Evolutionary conservation across 2,329 filamentous ascomycete genomes (phyloP).

Genomic region (Thelonectria olida): DNA sequence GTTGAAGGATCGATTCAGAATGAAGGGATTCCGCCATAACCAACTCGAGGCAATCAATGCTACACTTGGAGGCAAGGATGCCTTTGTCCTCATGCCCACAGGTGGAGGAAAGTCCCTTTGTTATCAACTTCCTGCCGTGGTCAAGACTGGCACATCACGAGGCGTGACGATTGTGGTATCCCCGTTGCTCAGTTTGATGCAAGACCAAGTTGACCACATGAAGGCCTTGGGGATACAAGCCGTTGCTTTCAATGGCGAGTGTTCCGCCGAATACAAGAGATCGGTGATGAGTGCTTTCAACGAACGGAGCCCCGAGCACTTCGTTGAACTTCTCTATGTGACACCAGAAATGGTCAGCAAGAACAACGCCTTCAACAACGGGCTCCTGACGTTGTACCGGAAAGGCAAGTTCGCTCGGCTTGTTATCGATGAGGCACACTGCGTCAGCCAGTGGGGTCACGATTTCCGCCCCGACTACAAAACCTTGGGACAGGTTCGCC

Average conservation of each 20-base stretch:
- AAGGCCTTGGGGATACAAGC: conserved; percentile 80
- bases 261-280: conserved; percentile 67
- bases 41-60: conserved; percentile 97
- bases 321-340: conserved; percentile 89
- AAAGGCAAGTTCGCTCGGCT: conserved; percentile 83
- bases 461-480: conserved; percentile 98
- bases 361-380: conserved; percentile 73
- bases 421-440: conserved; percentile 99
- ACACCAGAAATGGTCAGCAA: conserved; percentile 97
- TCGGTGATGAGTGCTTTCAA: conserved; percentile 73
- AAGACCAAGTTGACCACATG: conserved; percentile 92
- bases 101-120: conserved; percentile 97
- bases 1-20: conserved; percentile 84
- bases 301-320: conserved; percentile 73
- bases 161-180: conserved; percentile 97
- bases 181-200: conserved; percentile 93
- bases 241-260: conserved; percentile 82
- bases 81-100: conserved; percentile 97
- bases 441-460: conserved; percentile 98
- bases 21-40: conserved; percentile 88
- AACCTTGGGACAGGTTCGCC: conserved; percentile 77
- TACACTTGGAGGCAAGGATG: conserved; percentile 85
- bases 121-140: conserved; percentile 91
- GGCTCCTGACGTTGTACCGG: conserved; percentile 73
- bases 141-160: conserved; percentile 80